Percentiles rank a stretch among this genome's conserved stretches.
Conservation (phyloP, 1,284 basidiomycete species). For the Sparassis latifolia region DNA sequence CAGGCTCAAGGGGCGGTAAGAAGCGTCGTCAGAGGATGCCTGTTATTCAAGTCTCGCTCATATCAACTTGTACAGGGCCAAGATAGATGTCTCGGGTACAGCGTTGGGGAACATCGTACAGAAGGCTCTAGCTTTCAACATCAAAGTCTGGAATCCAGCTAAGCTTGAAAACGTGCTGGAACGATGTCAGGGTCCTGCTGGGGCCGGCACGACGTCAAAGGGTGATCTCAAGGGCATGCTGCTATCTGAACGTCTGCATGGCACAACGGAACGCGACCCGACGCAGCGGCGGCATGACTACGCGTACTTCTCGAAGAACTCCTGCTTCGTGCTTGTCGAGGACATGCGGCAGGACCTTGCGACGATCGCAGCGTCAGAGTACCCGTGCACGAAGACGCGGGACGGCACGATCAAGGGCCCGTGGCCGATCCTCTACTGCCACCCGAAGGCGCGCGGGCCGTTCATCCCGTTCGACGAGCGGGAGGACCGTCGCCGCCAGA, state of each 20-base stretch:
- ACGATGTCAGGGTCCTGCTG: slow-evolving; percentile 44
- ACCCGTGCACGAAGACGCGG: slow-evolving; percentile 43
- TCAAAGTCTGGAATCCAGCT: slow-evolving; percentile 85
- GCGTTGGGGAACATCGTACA: slow-evolving; percentile 47
- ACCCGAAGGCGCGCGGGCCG: slow-evolving; percentile 63
- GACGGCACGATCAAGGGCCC: slow-evolving; percentile 46
- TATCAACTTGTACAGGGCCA: slow-evolving; percentile 4
- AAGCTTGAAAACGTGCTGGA: slow-evolving; percentile 71
- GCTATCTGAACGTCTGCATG: slow-evolving; percentile 83
- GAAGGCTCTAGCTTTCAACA: slow-evolving; percentile 73
- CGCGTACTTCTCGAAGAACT: slow-evolving; percentile 80
- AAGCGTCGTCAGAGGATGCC: slow-evolving; percentile 6
- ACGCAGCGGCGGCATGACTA: slow-evolving; percentile 83
- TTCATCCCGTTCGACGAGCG: slow-evolving; percentile 68
- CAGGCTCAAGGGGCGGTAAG: slow-evolving; percentile 52
- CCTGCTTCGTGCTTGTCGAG: slow-evolving; percentile 85
- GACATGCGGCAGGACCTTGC: slow-evolving; percentile 80
- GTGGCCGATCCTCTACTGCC: slow-evolving; percentile 71
- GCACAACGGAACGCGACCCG: slow-evolving; percentile 88
- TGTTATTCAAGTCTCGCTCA: not conserved
- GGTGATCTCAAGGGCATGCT: slow-evolving; percentile 63
- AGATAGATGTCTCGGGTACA: slow-evolving; percentile 14
- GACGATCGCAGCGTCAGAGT: slow-evolving; percentile 64
- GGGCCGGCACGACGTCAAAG: slow-evolving; percentile 19
- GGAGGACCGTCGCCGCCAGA: slow-evolving; percentile 62